phyloP scores from a whole-genome alignment of 495 filamentous ascomycete species.

The Echria macrotheca region DNA sequence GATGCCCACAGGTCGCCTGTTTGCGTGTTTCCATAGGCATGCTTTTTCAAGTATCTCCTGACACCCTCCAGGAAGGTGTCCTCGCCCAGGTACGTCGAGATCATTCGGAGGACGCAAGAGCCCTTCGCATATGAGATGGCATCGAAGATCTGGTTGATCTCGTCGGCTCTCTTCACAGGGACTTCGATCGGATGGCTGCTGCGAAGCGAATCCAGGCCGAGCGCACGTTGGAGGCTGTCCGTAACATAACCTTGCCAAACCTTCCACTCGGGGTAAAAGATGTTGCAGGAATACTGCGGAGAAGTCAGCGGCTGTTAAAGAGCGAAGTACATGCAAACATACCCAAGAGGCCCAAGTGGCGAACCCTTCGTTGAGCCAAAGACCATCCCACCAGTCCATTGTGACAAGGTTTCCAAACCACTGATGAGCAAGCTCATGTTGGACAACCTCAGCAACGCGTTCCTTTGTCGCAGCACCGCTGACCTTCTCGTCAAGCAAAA shows the following conservation, averaged over 20 bases:
- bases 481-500: conserved; percentile 87
- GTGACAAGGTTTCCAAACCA: conserved; percentile 99
- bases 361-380: conserved; percentile 98
- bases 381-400: conserved; percentile 99
- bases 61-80: conserved; percentile 92
- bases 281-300: conserved; percentile 66
- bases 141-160: conserved; percentile 98
- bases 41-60: conserved; percentile 86
- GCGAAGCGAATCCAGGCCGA: conserved; percentile 82
- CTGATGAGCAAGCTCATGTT: conserved; percentile 96
- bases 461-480: conserved; percentile 90
- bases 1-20: conserved; percentile 91
- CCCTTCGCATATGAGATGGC: conserved; percentile 97
- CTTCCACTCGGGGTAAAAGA: conserved; percentile 97
- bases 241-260: conserved; percentile 96
- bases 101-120: conserved; percentile 93
- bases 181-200: conserved; percentile 98
- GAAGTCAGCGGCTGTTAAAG: conserved; percentile 15
- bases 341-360: conserved; percentile 71
- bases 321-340: background rate
- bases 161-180: conserved; percentile 87
- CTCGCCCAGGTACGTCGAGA: conserved; percentile 91
- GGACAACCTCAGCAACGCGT: conserved; percentile 87
- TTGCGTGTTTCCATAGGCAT: conserved; percentile 79
- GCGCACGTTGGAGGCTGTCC: conserved; percentile 81